phyloP scores from a whole-genome alignment of 2,329 filamentous ascomycete species.

The Pseudopyricularia javanii region DNA sequence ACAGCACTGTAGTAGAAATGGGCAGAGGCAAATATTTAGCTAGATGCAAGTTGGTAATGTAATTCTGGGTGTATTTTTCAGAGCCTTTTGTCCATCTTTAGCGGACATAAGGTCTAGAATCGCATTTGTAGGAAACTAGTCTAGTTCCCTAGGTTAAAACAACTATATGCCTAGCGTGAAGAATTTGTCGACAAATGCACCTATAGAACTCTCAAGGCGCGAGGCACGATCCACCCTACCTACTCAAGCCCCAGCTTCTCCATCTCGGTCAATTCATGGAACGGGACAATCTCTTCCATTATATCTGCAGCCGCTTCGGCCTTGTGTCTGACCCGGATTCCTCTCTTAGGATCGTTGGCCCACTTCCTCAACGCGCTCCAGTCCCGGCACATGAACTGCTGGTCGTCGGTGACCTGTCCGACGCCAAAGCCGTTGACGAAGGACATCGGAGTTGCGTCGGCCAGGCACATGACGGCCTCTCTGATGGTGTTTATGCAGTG shows the following conservation, averaged over 20 bases:
- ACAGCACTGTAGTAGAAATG: no score
- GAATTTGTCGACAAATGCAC: no score
- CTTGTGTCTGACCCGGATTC: background rate
- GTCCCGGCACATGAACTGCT: background rate
- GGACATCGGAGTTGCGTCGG: background rate
- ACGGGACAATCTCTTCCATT: background rate
- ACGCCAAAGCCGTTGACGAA: background rate
- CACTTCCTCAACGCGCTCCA: background rate
- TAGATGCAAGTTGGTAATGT: no score
- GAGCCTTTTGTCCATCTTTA: no score
- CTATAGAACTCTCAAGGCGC: no score
- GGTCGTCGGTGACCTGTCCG: background rate
- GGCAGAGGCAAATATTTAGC: no score
- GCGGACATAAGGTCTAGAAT: no score
- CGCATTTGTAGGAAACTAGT: no score
- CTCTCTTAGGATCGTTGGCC: background rate
- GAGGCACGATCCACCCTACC: background rate
- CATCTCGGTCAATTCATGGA: background rate
- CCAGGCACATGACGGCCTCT: background rate
- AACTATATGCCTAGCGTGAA: no score
- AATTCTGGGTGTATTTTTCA: no score
- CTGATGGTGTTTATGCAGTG: background rate
- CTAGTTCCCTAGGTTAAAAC: no score
- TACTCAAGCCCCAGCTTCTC: background rate
- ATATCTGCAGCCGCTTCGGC: background rate